Conservation (phyloP, 2,329 filamentous ascomycete species). For the Stachybotrys echinatus region DNA sequence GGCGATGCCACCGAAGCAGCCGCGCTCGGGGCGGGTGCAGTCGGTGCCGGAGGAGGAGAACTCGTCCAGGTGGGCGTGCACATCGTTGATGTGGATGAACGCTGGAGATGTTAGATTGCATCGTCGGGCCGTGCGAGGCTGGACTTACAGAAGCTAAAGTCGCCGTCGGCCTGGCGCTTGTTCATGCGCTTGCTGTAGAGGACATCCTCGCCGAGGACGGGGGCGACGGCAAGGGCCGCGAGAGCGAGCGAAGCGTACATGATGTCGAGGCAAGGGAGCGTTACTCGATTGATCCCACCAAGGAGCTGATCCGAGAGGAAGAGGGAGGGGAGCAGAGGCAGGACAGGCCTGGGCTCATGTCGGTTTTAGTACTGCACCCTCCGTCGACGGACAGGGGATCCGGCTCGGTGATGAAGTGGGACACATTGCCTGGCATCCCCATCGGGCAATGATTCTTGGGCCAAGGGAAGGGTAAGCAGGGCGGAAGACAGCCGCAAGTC, state of each 20-base stretch:
- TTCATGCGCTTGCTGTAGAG: constrained; percentile 41
- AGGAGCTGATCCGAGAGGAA: not conserved
- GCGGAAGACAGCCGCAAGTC: too few species aligned
- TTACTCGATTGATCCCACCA: not conserved
- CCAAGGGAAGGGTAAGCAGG: too few species aligned
- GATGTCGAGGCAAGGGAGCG: not conserved
- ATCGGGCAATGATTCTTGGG: too few species aligned
- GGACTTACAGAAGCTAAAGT: not conserved
- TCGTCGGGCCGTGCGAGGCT: not conserved
- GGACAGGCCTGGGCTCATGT: too few species aligned
- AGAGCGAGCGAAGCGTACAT: constrained; percentile 13
- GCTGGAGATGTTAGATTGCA: constrained; percentile 21
- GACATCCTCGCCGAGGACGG: constrained; percentile 33
- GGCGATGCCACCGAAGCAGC: constrained; percentile 61
- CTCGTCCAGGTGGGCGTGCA: constrained; percentile 62
- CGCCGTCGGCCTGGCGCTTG: constrained; percentile 46
- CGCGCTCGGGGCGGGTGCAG: constrained; percentile 49
- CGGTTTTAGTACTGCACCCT: too few species aligned
- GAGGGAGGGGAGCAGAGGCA: not conserved
- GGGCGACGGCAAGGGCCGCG: constrained; percentile 19
- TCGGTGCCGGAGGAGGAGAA: constrained; percentile 57
- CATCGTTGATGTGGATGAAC: constrained; percentile 67
- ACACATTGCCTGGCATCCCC: too few species aligned
- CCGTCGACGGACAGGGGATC: not conserved
- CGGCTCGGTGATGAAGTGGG: not conserved